Evolutionary conservation across 176 grass and related monocot genomes (phyloP), one percentile per base, ranked within the genome.

Genomic region (Triticum dicoccoides): DNA sequence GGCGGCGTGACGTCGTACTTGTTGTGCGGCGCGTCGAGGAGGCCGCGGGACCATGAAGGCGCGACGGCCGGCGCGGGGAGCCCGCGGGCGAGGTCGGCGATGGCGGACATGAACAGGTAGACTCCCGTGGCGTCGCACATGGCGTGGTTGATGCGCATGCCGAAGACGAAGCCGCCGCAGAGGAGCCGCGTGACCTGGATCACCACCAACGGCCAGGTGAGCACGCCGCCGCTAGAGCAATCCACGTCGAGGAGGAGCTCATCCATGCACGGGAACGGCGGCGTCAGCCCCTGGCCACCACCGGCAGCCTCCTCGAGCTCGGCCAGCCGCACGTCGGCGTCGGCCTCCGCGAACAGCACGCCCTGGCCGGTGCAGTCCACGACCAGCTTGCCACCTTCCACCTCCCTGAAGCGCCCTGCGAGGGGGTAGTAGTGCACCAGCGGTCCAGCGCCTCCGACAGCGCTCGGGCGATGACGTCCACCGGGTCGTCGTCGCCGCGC

Each of bases 371-470:
- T 84, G 85, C 90, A 95, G 38, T 92, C 85, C 1, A 95, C 88
- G 7, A 86, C 93, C 6, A 92, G 85, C 77, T 92, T 92, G 18
- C 67, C 18, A 0, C 11, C 93, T 0, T 23, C 79, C 20, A 34
- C 67, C 74, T 95, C 90, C 20, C 83, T 42, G 51, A 92, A 17
- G 20, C 90, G 78, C 0, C 90, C 93, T 1, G 88, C 90, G 4
- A 92, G 80, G 17, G 93, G 90, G 79, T 95, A 92, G 69, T 90
- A 92, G 33, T 63, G 84, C 47, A 92, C 93, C 25, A 92, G n/a
- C n/a, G n/a, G n/a, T n/a, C n/a, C n/a, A n/a, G 76, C 11, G 90
- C 88, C 47, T 86, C 47, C 11, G 33, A 62, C 21, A 95, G 72
- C 0, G 86, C 88, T 0, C 54, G 74, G 11, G 76, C 65, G 54